Evolutionary conservation across 2,329 filamentous ascomycete genomes (phyloP).

Genomic region (Fusarium sterilihyphosum): DNA sequence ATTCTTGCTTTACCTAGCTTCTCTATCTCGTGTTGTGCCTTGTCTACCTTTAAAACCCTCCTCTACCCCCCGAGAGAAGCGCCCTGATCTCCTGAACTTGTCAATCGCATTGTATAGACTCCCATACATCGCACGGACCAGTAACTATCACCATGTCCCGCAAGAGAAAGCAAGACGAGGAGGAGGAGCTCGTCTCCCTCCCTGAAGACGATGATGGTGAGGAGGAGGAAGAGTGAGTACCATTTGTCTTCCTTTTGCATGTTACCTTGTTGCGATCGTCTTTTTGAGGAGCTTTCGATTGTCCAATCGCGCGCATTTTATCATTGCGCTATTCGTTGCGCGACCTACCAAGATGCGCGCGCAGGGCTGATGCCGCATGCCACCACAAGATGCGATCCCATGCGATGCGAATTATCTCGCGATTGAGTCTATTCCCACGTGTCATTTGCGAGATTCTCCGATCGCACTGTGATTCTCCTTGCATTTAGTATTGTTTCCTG

Average conservation of each 20-base stretch:
- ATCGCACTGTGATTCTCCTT: neutral
- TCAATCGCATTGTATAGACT: conserved; percentile 19
- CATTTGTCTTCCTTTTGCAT: neutral
- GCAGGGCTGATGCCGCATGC: conserved; percentile 35
- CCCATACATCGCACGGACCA: conserved; percentile 9
- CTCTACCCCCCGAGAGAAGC: conserved; percentile 23
- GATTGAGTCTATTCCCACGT: neutral
- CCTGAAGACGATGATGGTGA: conserved; percentile 62
- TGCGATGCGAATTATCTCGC: conserved; percentile 2
- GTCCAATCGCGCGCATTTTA: conserved; percentile 24
- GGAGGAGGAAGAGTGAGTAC: conserved; percentile 65
- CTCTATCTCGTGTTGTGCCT: conserved; percentile 28
- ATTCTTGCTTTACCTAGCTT: conserved; percentile 20
- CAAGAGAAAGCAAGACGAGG: conserved; percentile 65
- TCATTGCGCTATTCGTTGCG: conserved; percentile 23
- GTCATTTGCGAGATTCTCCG: neutral
- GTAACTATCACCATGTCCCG: conserved; percentile 55
- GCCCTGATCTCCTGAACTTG: neutral
- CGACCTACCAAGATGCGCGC: conserved; percentile 28
- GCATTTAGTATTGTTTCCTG: neutral
- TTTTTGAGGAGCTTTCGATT: neutral
- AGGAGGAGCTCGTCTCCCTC: conserved; percentile 65
- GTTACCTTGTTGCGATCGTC: conserved; percentile 7
- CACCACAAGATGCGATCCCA: conserved; percentile 5
- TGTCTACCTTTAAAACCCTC: conserved; percentile 31